Conservation (phyloP, 2,329 filamentous ascomycete genomes). For the Balansia obtecta region DNA sequence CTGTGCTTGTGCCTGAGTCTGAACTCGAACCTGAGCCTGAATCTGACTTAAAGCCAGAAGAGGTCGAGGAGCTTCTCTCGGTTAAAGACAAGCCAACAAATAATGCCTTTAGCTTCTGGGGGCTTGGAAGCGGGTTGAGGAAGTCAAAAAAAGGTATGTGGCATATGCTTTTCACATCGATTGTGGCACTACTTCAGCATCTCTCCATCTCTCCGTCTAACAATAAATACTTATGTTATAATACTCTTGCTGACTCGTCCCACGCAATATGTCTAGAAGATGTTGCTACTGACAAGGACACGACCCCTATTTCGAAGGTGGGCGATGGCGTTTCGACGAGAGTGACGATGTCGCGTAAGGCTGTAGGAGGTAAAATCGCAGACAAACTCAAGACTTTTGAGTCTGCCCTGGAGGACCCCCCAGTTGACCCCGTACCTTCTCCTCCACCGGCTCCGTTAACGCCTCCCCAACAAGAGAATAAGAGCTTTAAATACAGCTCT, state of each 20-base stretch:
- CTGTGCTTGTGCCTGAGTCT: too few relatives aligned
- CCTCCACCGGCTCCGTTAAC: constrained; percentile 27
- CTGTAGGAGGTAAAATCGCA: constrained; percentile 38
- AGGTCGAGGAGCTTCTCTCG: constrained; percentile 30
- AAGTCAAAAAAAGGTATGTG: constrained; percentile 29
- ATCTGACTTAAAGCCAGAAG: constrained; percentile 26
- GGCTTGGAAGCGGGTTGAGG: constrained; percentile 27
- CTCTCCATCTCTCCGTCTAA: constrained; percentile 3
- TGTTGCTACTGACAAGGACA: constrained; percentile 26
- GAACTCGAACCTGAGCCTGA: too few relatives aligned
- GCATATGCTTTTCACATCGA: background rate
- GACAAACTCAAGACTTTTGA: constrained; percentile 47
- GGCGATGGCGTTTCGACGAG: constrained; percentile 28
- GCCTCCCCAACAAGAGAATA: constrained; percentile 11
- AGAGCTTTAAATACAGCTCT: constrained; percentile 25
- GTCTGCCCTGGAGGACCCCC: constrained; percentile 23
- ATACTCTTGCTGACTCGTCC: constrained; percentile 38
- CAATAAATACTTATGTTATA: too few relatives aligned
- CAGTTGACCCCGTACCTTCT: constrained; percentile 21
- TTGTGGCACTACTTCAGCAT: constrained; percentile 10
- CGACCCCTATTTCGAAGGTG: constrained; percentile 25
- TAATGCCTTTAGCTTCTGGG: constrained; percentile 46
- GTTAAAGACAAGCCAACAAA: constrained; percentile 19
- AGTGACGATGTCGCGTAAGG: constrained; percentile 28
- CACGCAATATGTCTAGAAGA: constrained; percentile 29